Evolutionary conservation across 169 alveolate genomes (phyloP).

Genomic region (Miamiensis avidus): DNA sequence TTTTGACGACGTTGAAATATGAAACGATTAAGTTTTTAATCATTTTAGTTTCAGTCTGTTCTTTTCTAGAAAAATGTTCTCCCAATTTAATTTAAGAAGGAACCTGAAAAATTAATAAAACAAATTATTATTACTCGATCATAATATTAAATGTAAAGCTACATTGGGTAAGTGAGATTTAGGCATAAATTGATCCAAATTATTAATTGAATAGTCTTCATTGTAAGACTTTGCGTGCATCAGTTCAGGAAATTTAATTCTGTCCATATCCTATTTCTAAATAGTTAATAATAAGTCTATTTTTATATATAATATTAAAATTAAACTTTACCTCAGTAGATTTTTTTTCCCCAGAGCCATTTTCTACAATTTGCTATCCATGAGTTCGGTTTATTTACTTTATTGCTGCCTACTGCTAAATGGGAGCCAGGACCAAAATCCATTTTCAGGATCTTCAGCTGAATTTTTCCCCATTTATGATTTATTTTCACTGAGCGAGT

Average conservation of each 20-base stretch:
- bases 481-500: not conserved
- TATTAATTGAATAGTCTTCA: conserved; percentile 13
- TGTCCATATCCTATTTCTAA: no score
- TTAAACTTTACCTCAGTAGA: not conserved
- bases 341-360: conserved; percentile 22
- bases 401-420: conserved; percentile 21
- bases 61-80: conserved; percentile 26
- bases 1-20: conserved; percentile 55
- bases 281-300: not conserved
- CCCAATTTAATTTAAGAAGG: conserved; percentile 27
- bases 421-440: conserved; percentile 27
- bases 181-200: not conserved
- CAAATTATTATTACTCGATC: no score
- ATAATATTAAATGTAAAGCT: no score
- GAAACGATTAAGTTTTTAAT: conserved; percentile 58
- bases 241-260: not conserved
- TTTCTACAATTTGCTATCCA: conserved; percentile 29
- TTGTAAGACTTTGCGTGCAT: not conserved
- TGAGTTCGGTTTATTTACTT: conserved; percentile 36
- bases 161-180: not conserved
- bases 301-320: no score
- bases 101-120: conserved; percentile 11
- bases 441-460: not conserved
- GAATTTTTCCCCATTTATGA: not conserved
- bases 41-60: conserved; percentile 50